These are phyloP conservation scores for Aspergillus neoniger DNA, from an alignment of 2,329 filamentous ascomycete genomes.

Conservation along the genomic window DNA sequence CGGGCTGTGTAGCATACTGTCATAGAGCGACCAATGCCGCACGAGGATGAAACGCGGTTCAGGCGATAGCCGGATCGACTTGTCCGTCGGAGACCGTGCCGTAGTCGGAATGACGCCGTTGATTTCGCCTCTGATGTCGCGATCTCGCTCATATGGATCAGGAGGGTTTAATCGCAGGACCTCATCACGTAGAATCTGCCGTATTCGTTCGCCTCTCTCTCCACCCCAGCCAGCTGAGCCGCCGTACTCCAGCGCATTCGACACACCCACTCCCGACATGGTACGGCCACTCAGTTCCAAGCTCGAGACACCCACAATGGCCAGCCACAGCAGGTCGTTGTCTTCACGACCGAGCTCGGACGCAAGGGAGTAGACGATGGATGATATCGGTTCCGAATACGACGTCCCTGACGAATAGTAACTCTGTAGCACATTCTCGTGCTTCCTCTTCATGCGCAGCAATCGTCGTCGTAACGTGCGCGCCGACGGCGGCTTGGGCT, in stretches of 20 bases:
- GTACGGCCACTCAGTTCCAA: constrained; percentile 89
- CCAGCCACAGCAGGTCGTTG: constrained; percentile 92
- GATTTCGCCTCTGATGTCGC: constrained; percentile 65
- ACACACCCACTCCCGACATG: constrained; percentile 71
- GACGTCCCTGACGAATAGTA: constrained; percentile 89
- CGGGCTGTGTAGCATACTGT: constrained; percentile 96
- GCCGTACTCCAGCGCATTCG: constrained; percentile 57
- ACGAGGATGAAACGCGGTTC: constrained; percentile 92
- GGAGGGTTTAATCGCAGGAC: constrained; percentile 89
- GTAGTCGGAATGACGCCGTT: constrained; percentile 86
- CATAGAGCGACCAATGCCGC: constrained; percentile 94
- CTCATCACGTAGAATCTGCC: constrained; percentile 86
- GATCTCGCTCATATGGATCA: constrained; percentile 58
- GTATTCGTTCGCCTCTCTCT: constrained; percentile 77
- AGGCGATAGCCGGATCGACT: constrained; percentile 85
- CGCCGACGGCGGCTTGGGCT: constrained; percentile 66
- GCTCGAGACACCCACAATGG: constrained; percentile 92
- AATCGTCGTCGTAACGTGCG: constrained; percentile 72
- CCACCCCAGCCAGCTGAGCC: constrained; percentile 74
- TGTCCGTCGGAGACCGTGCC: constrained; percentile 85
- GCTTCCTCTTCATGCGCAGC: constrained; percentile 71
- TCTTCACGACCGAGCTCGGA: constrained; percentile 95
- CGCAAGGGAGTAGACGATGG: constrained; percentile 89
- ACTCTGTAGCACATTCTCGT: constrained; percentile 72
- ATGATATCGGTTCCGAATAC: constrained; percentile 92